Conservation (phyloP, 2,329 filamentous ascomycete genomes). For the Chrysosphaeria jannelii region DNA sequence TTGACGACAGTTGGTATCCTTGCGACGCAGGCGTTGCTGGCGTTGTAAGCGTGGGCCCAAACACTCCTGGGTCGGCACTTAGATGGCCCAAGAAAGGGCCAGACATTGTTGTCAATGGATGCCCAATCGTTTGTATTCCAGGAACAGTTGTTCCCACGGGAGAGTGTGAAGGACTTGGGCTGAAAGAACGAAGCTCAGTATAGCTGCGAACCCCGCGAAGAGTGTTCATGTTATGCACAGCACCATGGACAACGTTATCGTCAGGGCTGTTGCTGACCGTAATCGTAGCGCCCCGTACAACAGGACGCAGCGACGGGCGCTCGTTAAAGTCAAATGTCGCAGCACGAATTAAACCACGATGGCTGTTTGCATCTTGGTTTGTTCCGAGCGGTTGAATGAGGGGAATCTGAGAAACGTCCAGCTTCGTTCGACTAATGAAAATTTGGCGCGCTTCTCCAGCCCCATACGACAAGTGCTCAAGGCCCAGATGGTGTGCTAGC, state of each 20-base stretch:
- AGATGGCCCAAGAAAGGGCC: constrained; percentile 15
- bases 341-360: constrained; percentile 64
- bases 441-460: constrained; percentile 69
- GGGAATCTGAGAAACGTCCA: constrained; percentile 6
- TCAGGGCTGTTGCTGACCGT: constrained; percentile 62
- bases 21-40: constrained; percentile 12
- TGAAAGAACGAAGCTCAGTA: constrained; percentile 81
- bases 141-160: constrained; percentile 21
- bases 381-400: constrained; percentile 17
- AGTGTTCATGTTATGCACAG: constrained; percentile 43
- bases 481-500: constrained; percentile 76
- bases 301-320: constrained; percentile 21
- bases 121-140: constrained; percentile 6
- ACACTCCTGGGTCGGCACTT: constrained; percentile 8
- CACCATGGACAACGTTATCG: constrained; percentile 11
- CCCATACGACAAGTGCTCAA: constrained; percentile 74
- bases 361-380: too few relatives aligned
- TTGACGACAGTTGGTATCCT: too few relatives aligned
- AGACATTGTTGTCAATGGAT: constrained; percentile 5
- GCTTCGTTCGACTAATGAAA: constrained; percentile 48
- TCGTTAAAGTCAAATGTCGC: constrained; percentile 94
- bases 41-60: constrained; percentile 10
- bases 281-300: constrained; percentile 59
- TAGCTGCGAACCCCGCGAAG: constrained; percentile 88
- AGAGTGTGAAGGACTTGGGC: constrained; percentile 71